Evolutionary conservation across 2,329 filamentous ascomycete species (phyloP), one percentile per base, ranked within the genome.

Genomic region (Ceratocystis ficicola): DNA sequence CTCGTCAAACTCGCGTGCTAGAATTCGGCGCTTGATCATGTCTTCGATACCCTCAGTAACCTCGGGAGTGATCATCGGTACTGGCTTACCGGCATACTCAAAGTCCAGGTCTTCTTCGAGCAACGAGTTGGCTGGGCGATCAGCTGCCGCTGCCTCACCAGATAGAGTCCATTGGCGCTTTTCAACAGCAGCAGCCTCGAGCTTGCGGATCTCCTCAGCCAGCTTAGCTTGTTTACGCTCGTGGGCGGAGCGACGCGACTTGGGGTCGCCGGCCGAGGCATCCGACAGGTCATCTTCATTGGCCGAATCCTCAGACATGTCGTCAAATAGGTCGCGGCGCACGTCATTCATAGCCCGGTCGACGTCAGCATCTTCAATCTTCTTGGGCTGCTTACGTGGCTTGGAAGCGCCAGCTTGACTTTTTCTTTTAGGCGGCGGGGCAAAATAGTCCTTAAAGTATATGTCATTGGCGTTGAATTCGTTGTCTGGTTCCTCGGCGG

Each of bases 71-170:
- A 96, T 91, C 68, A 97, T 89, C 1, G 93, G 90, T 0, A 97
- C 88, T 0, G 94, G 93, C 75, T 97, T 99, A 72, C 94, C 94
- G 25, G 90, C 85, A 71, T 95, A 86, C 76, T 99, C 94, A 73
- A 97, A 99, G 70, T 97, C 93, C 30, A 99, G 82, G 71, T 97
- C 91, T 76, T 97, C 86, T 73, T 97, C 92, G 0, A 99, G 83
- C 1, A 99, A 82, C 0, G 93, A 96, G 77, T 99, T 97, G 65
- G 90, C 74, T 0, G 94, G 94, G 44, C 94, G 84, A 70, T 94
- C 90, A 0, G 81, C 80, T 1, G 90, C 93, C 62, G 85, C 82
- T 3, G 92, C 92, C 79, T 99, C 94, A 72, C 94, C 94, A 8
- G 88, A 83, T 64, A 97, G 78, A 20, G 89, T 88, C 94, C 94